These are phyloP conservation scores for Nannizziopsis arthrosporioides DNA, from an alignment of 2,329 filamentous ascomycete genomes.

Conservation along the genomic window DNA sequence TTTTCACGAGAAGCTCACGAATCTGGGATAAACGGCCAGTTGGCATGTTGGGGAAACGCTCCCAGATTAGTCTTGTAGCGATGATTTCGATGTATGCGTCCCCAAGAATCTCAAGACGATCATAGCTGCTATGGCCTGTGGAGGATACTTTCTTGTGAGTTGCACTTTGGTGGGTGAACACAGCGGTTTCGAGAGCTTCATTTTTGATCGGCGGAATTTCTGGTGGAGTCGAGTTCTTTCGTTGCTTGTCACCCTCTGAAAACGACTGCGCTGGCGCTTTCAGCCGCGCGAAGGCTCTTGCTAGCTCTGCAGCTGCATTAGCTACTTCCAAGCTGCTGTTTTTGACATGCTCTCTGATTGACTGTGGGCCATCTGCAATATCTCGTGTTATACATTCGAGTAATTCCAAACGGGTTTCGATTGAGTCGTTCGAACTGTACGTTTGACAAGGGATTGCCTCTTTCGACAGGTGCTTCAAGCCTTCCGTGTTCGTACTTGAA, in stretches of 20 bases:
- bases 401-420: slow-evolving; percentile 15
- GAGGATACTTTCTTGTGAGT: slow-evolving; percentile 14
- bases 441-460: background rate
- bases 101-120: slow-evolving; percentile 77
- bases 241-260: background rate
- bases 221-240: slow-evolving; percentile 7
- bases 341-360: slow-evolving; percentile 11
- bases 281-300: slow-evolving; percentile 16
- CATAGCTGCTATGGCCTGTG: slow-evolving; percentile 49
- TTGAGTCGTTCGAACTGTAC: background rate
- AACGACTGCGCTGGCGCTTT: background rate
- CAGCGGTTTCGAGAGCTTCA: slow-evolving; percentile 46
- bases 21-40: slow-evolving; percentile 63
- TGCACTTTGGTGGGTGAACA: slow-evolving; percentile 55
- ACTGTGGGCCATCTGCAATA: slow-evolving; percentile 16
- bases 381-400: slow-evolving; percentile 19
- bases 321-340: slow-evolving; percentile 16
- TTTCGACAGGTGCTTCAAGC: background rate
- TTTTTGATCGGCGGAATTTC: slow-evolving; percentile 50
- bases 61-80: slow-evolving; percentile 61
- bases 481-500: background rate
- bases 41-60: slow-evolving; percentile 53
- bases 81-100: slow-evolving; percentile 76
- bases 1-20: slow-evolving; percentile 69
- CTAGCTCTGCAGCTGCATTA: slow-evolving; percentile 17